Evolutionary conservation across 148 eudicot genomes (phyloP), one percentile per base, ranked within the genome.

Genomic region (Heliamphora exappendiculata): DNA sequence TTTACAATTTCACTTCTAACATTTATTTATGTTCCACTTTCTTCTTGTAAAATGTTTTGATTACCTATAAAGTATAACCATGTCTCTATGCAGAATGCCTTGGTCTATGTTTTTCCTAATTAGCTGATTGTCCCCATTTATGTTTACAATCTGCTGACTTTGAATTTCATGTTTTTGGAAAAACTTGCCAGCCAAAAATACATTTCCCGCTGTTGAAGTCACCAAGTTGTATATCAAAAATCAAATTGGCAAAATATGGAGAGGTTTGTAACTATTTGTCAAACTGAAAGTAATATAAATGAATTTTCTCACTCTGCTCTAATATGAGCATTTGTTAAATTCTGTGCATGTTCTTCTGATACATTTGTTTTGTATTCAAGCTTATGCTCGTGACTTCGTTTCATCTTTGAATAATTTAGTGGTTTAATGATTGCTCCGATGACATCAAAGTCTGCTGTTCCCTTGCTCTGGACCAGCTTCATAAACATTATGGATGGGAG

Each of bases 391-490:
- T 49, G 36, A 31, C 13, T 6, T 2, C 49, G 17, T 47, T 50
- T 74, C 14, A 65, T 44, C 39, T 58, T 39, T 72, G 69, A 41
- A 67, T 16, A 65, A 16, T 62, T 66, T 50, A 96, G 98, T 96
- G 99, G 99, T 96, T 96, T 77, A 79, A 88, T 67, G 99, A 93
- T 72, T 89, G 97, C 88, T 84, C 83, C 29, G 75, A 86, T 49
- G 98, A 93, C 55, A 88, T 96, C 76, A 86, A 75, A 79, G 74
- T 39, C 39, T 93, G 91, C 67, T 96, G 99, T 81, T 87, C 88
- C 28, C 65, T 55, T 49, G 94, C 92, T 53, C 76, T 96, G 65
- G 78, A 82, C 42, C 83, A 85, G 77, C 88, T 96, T 69, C 80
- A 73, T 39, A 85, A 86, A 49, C 75, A 76, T 72, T 96, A 93